Percentiles rank a stretch among this genome's conserved stretches.
Evolutionary conservation across 768 basidiomycete genomes (phyloP).

Genomic region (Pluteus cervinus): DNA sequence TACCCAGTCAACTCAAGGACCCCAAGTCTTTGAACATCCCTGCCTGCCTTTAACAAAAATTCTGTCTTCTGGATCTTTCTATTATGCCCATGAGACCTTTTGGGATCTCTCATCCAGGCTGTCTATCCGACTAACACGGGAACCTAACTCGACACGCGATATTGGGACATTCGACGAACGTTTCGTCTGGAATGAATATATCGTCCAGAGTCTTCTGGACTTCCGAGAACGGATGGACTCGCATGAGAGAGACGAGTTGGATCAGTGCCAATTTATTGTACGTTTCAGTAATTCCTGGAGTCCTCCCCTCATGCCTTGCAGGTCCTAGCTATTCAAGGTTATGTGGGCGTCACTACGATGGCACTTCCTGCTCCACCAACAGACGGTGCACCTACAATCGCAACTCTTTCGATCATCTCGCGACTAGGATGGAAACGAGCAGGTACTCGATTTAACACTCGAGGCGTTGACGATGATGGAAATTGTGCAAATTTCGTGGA

Average conservation of each 20-base stretch:
- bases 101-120: slow-evolving; percentile 92
- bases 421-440: slow-evolving; percentile 92
- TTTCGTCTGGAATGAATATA: slow-evolving; percentile 94
- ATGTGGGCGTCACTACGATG: slow-evolving; percentile 78
- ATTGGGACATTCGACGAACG: slow-evolving; percentile 68
- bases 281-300: slow-evolving; percentile 20
- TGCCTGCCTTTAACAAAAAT: slow-evolving; percentile 88
- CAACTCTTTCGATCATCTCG: slow-evolving; percentile 76
- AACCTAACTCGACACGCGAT: slow-evolving; percentile 37
- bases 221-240: slow-evolving; percentile 77
- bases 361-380: slow-evolving; percentile 71
- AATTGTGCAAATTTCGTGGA: slow-evolving; percentile 97
- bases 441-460: slow-evolving; percentile 94
- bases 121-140: slow-evolving; percentile 57
- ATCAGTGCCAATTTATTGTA: slow-evolving; percentile 82
- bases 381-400: slow-evolving; percentile 64
- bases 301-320: slow-evolving; percentile 22
- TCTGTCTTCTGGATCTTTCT: slow-evolving; percentile 87
- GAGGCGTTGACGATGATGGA: slow-evolving; percentile 94
- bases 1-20: slow-evolving; percentile 30
- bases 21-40: slow-evolving; percentile 80
- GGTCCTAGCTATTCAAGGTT: slow-evolving; percentile 93
- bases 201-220: slow-evolving; percentile 80
- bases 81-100: slow-evolving; percentile 73
- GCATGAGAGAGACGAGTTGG: slow-evolving; percentile 66